Conservation (phyloP, 2,329 filamentous ascomycete genomes). For the Amauroascus niger region DNA sequence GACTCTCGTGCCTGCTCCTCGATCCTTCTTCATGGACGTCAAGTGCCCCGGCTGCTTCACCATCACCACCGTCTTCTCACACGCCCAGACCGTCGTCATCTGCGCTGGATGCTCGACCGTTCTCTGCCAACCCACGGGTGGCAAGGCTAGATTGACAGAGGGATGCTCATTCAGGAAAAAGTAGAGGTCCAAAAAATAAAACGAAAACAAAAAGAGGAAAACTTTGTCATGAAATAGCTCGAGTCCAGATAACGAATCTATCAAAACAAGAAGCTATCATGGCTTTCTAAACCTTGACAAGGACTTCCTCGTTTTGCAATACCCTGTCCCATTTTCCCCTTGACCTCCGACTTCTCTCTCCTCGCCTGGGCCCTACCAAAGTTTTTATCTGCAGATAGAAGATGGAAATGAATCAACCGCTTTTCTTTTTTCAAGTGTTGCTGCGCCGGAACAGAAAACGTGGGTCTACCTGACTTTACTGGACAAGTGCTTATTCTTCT, state of each 20-base stretch:
- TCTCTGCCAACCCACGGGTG: slow-evolving; percentile 98
- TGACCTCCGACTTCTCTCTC: slow-evolving; percentile 2
- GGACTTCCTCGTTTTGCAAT: slow-evolving; percentile 21
- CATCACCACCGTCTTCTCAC: slow-evolving; percentile 99
- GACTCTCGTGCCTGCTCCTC: slow-evolving; percentile 89
- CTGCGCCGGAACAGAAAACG: slow-evolving; percentile 19
- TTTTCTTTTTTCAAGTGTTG: slow-evolving; percentile 25
- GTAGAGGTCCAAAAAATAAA: slow-evolving; percentile 50
- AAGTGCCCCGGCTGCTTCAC: slow-evolving; percentile 99
- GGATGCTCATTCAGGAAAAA: slow-evolving; percentile 99
- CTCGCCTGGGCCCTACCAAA: neutral
- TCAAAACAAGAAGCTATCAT: slow-evolving; percentile 30
- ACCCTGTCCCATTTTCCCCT: neutral
- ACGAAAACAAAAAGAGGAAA: slow-evolving; percentile 9
- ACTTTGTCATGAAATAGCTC: slow-evolving; percentile 18
- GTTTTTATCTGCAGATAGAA: slow-evolving; percentile 34
- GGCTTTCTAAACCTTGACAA: slow-evolving; percentile 26
- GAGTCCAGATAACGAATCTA: slow-evolving; percentile 10
- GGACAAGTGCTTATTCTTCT: slow-evolving; percentile 25
- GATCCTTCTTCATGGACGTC: slow-evolving; percentile 99
- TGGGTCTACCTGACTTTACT: slow-evolving; percentile 8
- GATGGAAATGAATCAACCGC: slow-evolving; percentile 37
- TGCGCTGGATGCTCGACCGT: slow-evolving; percentile 99
- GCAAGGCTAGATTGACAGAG: slow-evolving; percentile 97
- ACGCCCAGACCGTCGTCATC: slow-evolving; percentile 99